phyloP scores from a whole-genome alignment of 2,329 filamentous ascomycete species.

The Plectosphaerella plurivora region DNA sequence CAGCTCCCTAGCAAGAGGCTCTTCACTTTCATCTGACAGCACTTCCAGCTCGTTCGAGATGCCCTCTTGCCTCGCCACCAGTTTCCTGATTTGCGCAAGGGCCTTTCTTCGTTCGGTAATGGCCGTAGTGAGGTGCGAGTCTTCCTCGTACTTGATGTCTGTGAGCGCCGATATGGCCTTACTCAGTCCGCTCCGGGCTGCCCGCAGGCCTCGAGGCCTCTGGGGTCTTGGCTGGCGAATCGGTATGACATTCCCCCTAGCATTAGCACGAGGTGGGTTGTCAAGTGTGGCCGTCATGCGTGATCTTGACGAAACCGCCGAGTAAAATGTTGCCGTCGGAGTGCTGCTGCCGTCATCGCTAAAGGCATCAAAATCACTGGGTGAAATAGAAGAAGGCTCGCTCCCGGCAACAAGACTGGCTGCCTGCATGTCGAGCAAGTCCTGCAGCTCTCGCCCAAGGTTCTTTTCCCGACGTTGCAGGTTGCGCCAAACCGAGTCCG shows the following conservation, averaged over 20 bases:
- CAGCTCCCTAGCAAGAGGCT: conserved; percentile 58
- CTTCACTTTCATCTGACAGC: conserved; percentile 51
- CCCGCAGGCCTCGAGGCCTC: conserved; percentile 51
- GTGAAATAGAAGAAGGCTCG: conserved; percentile 13
- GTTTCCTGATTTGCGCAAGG: conserved; percentile 50
- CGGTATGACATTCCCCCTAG: conserved; percentile 50
- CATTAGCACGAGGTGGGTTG: conserved; percentile 28
- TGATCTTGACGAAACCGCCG: conserved; percentile 31
- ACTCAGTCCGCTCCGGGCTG: conserved; percentile 61
- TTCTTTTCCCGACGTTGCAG: conserved; percentile 40
- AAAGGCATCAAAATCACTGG: conserved; percentile 21
- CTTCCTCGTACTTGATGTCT: conserved; percentile 64
- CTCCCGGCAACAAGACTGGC: conserved; percentile 35
- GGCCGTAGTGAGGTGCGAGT: conserved; percentile 53
- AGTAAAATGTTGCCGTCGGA: conserved; percentile 33
- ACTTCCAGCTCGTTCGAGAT: conserved; percentile 47
- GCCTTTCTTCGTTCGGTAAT: conserved; percentile 52
- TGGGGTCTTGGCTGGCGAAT: conserved; percentile 49
- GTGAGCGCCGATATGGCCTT: conserved; percentile 60
- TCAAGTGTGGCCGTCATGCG: conserved; percentile 38
- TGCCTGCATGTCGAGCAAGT: conserved; percentile 44
- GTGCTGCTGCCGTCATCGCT: conserved; percentile 38
- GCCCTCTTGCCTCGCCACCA: conserved; percentile 44
- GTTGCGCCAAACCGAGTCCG: conserved; percentile 42
- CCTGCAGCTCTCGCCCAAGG: conserved; percentile 42